Base-by-base conservation (phyloP, 805 yeast species). In the Wickerhamiella cacticola region DNA sequence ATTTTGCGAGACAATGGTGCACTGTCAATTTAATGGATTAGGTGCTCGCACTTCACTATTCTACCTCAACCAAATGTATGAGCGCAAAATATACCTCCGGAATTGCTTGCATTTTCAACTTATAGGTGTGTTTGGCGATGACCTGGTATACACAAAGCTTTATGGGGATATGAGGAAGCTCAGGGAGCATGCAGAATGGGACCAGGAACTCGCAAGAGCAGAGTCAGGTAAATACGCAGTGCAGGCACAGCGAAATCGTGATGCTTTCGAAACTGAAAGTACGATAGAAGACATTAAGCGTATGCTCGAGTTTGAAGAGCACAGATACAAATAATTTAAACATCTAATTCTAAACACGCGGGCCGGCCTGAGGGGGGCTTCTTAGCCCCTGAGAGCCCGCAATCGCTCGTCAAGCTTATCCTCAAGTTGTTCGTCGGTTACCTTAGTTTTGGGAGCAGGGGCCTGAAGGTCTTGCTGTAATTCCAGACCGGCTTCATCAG, bases 401-500 rank as follows among this genome's bases (percentile, higher is more conserved):
- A 92, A 68, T 58, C 96, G 70, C 65, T 92, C 95, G 1, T 94
- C 88, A 44, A 92, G 72, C 53, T 71, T 74, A 58, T 89, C 96
- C 65, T 89, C 97, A 54, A 82, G 81, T 55, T 83, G 94, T 45
- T 66, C 70, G 46, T 66, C 65, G 9, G 66, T 63, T 5, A 71
- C 67, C 12, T 74, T 71, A 2, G 71, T 56, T 56, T 74, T 68
- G 13, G 86, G 77, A 52, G 77, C 82, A 5, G 69, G 63, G 2
- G 63, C 57, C 13, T 68, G 72, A 53, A 94, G 76, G 45, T 85
- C 81, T 57, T 88, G 96, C 57, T 80, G 80, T 69, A 88, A 71
- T 62, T 92, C 97, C 38, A 92, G 70, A 2, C 98, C 99, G 0
- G 96, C 96, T 62, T 89, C 97, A 62, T 89, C 97, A 0, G 97